A percentile compares a stretch with the other conserved stretches of the same genome.
Evolutionary conservation across 805 yeast genomes (phyloP).

Genomic region (Teunomyces gatunensis): DNA sequence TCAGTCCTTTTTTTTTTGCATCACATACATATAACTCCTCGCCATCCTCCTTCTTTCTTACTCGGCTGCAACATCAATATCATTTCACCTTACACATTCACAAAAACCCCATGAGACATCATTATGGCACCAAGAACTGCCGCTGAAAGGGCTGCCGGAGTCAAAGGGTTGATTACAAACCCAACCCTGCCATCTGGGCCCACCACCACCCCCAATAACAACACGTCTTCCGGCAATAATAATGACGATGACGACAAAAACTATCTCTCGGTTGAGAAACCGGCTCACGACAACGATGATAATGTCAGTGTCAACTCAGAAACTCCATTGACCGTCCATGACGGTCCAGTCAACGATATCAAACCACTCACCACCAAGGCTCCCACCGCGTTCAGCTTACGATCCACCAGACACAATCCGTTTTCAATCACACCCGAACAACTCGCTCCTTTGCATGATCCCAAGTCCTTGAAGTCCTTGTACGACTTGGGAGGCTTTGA

Average conservation of each 20-base stretch:
- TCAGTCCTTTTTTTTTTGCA: background rate
- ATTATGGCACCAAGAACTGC: conserved; percentile 12
- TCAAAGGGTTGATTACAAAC: conserved; percentile 1
- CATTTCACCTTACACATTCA: background rate
- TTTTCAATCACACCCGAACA: conserved; percentile 20
- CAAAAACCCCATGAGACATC: background rate
- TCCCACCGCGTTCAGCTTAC: background rate
- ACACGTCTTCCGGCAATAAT: background rate
- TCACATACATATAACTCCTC: background rate
- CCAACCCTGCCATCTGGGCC: conserved; percentile 10
- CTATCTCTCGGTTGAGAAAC: background rate
- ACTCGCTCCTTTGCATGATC: conserved; percentile 56
- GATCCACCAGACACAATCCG: background rate
- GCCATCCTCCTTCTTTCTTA: background rate
- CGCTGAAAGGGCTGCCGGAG: conserved; percentile 6
- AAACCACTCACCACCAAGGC: background rate
- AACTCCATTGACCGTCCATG: conserved; percentile 9
- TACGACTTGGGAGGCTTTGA: conserved; percentile 45
- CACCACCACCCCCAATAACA: conserved; percentile 9
- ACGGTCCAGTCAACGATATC: conserved; percentile 1
- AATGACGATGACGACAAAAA: background rate
- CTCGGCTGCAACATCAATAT: background rate
- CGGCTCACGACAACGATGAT: conserved; percentile 6
- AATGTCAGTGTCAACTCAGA: conserved; percentile 13
- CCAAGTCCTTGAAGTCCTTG: conserved; percentile 51